Base-by-base conservation (phyloP, 768 basidiomycete genomes). In the Cubamyces lactineus region DNA sequence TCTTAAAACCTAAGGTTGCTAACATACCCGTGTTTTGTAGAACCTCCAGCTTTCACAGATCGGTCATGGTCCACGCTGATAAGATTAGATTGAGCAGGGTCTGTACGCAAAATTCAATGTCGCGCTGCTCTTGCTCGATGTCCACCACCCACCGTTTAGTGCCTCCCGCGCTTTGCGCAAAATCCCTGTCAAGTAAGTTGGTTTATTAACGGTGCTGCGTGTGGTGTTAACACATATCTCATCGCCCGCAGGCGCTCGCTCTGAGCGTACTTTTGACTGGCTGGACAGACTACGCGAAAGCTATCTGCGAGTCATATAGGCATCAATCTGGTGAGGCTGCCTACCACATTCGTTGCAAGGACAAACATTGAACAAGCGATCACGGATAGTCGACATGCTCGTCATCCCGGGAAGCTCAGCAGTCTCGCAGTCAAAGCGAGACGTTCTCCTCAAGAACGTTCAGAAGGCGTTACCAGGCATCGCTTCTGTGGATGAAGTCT, bases 321-420 rank as follows among this genome's bases (percentile, higher is more conserved):
- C 16, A 24, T 28, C 40, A 5, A 13, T 41, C 46, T 43, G 42
- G 42, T 43, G 42, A 43, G 42, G 11, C 34, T 11, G 34, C 42
- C 16, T 1, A 43, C 11, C 15, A 15, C 17, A 16, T 17, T 16
- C 42, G 9, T n/a, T 16, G 17, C 2, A 12, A 9, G 1, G 5
- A 2, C 15, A 42, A 3, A 42, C 2, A n/a, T 12, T n/a, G 48
- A 17, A 6, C 3, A 6, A 4, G 17, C 1, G 26, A 2, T 51
- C 34, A 51, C 39, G 24, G n/a, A 43, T 2, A 53, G 41, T 23
- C 53, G 9, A 47, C 8, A 96, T 97, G 94, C 81, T 97, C 30
- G 77, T 92, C 53, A 80, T 96, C 11, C 75, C 78, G 26, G 96
- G 96, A 42, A 82, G 87, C 19, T 96, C 95, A 2, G 83, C 85